Evolutionary conservation across 495 filamentous ascomycete species (phyloP), one percentile per base, ranked within the genome.

Genomic region (Sabuloglossum arenarium): DNA sequence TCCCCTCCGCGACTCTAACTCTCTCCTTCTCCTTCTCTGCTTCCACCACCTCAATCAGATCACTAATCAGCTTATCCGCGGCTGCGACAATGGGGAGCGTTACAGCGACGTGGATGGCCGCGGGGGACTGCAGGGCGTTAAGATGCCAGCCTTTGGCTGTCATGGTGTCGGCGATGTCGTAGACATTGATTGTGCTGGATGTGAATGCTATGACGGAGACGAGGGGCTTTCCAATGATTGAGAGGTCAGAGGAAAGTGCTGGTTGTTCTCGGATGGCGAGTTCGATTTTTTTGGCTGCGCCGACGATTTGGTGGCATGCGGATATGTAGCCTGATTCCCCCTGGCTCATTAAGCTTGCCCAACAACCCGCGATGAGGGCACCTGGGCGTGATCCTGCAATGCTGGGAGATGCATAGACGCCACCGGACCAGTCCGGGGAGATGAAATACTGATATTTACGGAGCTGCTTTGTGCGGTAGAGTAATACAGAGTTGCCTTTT

Each of bases 51-150:
- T 73, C 80, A 63, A 83, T 76, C 25, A 97, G 63, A 68, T 99
- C 93, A 21, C 64, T 68, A 32, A 88, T 77, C 25, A 99, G 75
- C 64, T 75, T 74, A 58, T 96, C 87, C 60, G 83, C 88, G 37
- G 80, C 81, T 59, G 73, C 74, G 9, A 82, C 79, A n/a, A 94
- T 83, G 12, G 90, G 91, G 61, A 88, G 61, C 1, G 93, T 97
- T 51, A 96, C 85, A n/a, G 91, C 91, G 27, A 95, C 83, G 68
- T 99, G 91, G 23, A 99, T 85, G n/a, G 87, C 93, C 0, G 93
- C 78, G 8, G 91, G 91, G 53, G 79, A 79, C 65, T 99, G 91
- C 54, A 97, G 73, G 6, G 90, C 87, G 63, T 95, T 99, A 50
- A 99, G 75, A 68, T 97, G 91, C 91, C 91, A 99, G 24, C 91